Base-by-base conservation (phyloP, 768 basidiomycete species). In the Rossbeevera mucosa region DNA sequence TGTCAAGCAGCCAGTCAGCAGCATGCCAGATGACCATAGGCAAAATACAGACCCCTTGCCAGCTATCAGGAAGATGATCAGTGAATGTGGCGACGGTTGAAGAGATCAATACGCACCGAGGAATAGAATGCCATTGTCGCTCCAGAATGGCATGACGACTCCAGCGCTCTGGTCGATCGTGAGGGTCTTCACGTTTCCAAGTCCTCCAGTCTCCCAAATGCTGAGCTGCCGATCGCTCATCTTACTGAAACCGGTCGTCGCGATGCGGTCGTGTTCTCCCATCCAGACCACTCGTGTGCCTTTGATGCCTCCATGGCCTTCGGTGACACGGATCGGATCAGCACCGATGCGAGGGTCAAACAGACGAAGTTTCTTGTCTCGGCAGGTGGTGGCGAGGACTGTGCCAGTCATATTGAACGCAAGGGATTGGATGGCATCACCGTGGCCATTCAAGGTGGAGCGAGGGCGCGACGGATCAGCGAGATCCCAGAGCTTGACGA, bases 91-190 rank as follows among this genome's bases (percentile, higher is more conserved):
- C 47, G 26, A 50, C 41, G 25, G 50, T 7, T 1, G 12, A 22
- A 45, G 50, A 45, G 7, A 33, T 20, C 18, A 3, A 44, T n/a
- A 71, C 80, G 29, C 47, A 85, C 82, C 83, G 53, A 91, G 76
- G 80, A 93, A 91, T 40, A 94, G 72, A 49, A 96, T 88, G 59
- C 90, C 88, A 68, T 95, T 97, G 60, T 95, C 94, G 38, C 82
- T 85, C 85, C 91, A 98, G 83, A 96, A 96, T 2, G 95, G 95
- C 94, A 98, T 98, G 40, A 94, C 68, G 9, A 95, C 91, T 33
- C 95, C 95, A 47, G 94, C 84, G 33, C 86, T 86, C 68, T 94
- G 92, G 69, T 99, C 95, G 54, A 98, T 74, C 13, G 76, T 77
- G 48, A 83, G 72, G 52, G 81, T 91, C 74, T 92, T 94, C 57